Evolutionary conservation across 2,329 filamentous ascomycete species (phyloP).

Genomic region (Aschersonia sp.): DNA sequence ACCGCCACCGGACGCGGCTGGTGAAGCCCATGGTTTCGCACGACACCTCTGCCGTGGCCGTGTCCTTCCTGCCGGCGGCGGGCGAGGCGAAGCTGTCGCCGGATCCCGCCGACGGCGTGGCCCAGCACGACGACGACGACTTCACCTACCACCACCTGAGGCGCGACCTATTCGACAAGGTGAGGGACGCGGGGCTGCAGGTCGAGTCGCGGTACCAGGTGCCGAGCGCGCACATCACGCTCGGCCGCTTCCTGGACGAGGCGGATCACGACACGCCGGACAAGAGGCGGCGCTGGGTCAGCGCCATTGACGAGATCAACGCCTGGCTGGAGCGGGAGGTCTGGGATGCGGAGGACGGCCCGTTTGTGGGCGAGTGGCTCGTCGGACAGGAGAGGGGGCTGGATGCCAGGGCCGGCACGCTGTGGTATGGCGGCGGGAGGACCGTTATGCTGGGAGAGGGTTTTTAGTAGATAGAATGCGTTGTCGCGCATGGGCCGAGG

Average conservation of each 20-base stretch:
- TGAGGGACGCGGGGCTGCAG: conserved; percentile 46
- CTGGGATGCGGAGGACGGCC: conserved; percentile 41
- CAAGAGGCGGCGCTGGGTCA: conserved; percentile 50
- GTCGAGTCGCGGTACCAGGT: conserved; percentile 74
- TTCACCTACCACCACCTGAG: conserved; percentile 90
- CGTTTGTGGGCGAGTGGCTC: conserved; percentile 57
- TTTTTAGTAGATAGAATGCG: conserved; percentile 23
- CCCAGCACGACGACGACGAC: conserved; percentile 45
- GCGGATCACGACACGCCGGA: conserved; percentile 45
- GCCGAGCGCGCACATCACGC: conserved; percentile 77
- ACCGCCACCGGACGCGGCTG: conserved; percentile 54
- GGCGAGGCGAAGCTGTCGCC: conserved; percentile 35
- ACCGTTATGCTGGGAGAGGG: conserved; percentile 50
- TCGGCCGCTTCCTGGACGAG: conserved; percentile 63
- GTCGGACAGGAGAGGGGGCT: conserved; percentile 78
- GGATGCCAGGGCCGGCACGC: conserved; percentile 55
- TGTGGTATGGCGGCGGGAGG: conserved; percentile 82
- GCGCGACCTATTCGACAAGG: conserved; percentile 55
- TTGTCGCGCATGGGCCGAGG: neutral
- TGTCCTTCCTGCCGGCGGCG: conserved; percentile 74
- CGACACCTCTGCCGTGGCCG: conserved; percentile 70
- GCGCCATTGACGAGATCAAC: conserved; percentile 64
- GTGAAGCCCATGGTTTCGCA: conserved; percentile 74
- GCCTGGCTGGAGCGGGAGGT: conserved; percentile 54
- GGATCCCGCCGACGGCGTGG: conserved; percentile 16